Evolutionary conservation across 805 yeast species (phyloP).

Genomic region (Wickerhamomyces queroliae): DNA sequence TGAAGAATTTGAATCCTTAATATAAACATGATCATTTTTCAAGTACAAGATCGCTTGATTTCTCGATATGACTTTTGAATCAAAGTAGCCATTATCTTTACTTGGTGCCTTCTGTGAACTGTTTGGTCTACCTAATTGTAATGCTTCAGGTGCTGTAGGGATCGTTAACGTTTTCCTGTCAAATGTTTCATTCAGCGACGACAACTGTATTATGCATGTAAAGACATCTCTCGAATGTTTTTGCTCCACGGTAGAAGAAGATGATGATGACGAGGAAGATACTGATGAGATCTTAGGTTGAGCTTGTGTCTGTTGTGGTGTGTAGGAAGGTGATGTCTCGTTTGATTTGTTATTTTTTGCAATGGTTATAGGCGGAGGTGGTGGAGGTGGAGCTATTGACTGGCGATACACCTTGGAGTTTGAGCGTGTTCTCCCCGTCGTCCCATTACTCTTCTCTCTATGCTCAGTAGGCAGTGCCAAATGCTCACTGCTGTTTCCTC

Average conservation of each 20-base stretch:
- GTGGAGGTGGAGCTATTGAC: not conserved
- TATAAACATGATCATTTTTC: conserved; percentile 66
- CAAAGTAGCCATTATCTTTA: conserved; percentile 86
- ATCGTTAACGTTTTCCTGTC: conserved; percentile 72
- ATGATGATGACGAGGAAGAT: not conserved
- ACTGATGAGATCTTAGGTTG: not conserved
- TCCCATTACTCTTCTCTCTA: not conserved
- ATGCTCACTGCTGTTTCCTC: not conserved
- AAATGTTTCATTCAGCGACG: conserved; percentile 78
- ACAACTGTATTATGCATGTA: conserved; percentile 60
- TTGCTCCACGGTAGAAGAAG: not conserved
- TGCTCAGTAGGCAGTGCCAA: not conserved
- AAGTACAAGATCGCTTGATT: conserved; percentile 90
- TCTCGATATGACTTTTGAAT: conserved; percentile 85
- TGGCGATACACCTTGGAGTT: not conserved
- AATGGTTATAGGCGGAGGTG: not conserved
- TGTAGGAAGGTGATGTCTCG: not conserved
- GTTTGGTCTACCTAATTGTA: conserved; percentile 88
- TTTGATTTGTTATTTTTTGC: not conserved
- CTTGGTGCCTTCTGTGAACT: conserved; percentile 47
- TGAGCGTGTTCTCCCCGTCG: not conserved
- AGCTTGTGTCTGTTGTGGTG: not conserved
- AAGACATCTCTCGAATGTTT: conserved; percentile 16
- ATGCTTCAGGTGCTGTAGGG: conserved; percentile 76
- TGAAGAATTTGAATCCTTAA: conserved; percentile 83